phyloP scores from a whole-genome alignment of 192 early-diverging fungal genomes.

The Geranomyces michiganensis region DNA sequence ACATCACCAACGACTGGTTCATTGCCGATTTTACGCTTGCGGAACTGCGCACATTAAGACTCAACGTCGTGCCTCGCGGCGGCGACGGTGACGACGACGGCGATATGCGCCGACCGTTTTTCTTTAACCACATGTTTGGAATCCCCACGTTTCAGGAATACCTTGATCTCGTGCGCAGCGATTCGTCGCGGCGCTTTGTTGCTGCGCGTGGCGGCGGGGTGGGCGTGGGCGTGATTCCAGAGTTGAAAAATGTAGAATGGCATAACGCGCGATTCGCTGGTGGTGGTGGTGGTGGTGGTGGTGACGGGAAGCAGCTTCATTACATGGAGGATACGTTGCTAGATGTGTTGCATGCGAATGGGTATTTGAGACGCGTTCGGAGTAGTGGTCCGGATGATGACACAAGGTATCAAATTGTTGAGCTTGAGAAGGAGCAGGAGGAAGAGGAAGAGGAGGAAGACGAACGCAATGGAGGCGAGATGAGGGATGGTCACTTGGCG shows the following conservation, averaged over 20 bases:
- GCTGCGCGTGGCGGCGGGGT: too few species aligned
- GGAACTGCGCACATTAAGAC: slow-evolving; percentile 8
- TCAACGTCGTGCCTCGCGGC: background rate
- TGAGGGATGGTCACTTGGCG: background rate
- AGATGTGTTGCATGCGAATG: background rate
- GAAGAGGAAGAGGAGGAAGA: too few species aligned
- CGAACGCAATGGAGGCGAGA: too few species aligned
- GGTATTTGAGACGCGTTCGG: background rate
- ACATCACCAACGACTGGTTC: slow-evolving; percentile 24
- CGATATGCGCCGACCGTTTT: background rate
- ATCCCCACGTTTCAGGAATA: slow-evolving; percentile 26
- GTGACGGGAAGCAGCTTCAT: too few species aligned
- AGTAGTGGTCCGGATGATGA: too few species aligned
- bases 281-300: too few species aligned
- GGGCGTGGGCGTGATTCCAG: slow-evolving; percentile 17
- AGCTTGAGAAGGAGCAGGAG: too few species aligned
- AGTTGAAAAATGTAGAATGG: slow-evolving; percentile 16
- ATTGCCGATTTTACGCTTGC: slow-evolving; percentile 20
- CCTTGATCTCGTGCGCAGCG: slow-evolving; percentile 7
- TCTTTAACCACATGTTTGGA: slow-evolving; percentile 16
- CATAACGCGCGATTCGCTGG: slow-evolving; percentile 1
- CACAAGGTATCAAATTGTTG: too few species aligned
- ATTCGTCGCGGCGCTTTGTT: background rate
- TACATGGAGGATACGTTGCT: slow-evolving; percentile 19
- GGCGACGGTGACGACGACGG: too few species aligned